phyloP scores from a whole-genome alignment of 805 yeast genomes.

The Kuraishia ogatae region DNA sequence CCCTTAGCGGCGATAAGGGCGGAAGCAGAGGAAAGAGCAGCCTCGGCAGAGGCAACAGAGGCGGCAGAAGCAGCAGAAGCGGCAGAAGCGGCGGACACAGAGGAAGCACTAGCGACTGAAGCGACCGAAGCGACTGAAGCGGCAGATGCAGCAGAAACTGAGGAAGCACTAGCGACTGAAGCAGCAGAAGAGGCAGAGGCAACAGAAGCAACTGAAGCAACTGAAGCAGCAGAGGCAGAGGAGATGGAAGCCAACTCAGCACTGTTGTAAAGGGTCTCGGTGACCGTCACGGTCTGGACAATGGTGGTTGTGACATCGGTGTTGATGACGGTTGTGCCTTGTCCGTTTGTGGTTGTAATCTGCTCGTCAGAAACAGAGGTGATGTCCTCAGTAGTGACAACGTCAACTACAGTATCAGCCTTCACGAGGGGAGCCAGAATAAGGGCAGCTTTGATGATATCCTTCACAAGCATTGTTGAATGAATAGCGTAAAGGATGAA shows the following conservation, averaged over 20 bases:
- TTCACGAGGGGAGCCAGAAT: constrained; percentile 14
- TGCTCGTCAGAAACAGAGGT: neutral
- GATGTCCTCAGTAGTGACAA: neutral
- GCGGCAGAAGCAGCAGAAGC: constrained; percentile 14
- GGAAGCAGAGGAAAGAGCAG: constrained; percentile 12
- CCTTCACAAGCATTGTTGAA: neutral
- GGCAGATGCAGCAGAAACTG: constrained; percentile 10
- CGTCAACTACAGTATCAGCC: constrained; percentile 13
- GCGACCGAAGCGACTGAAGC: constrained; percentile 14
- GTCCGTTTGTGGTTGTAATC: neutral
- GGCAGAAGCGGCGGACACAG: constrained; percentile 9
- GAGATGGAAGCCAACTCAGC: constrained; percentile 16
- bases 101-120: constrained; percentile 15
- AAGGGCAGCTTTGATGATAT: constrained; percentile 3
- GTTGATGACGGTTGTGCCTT: neutral
- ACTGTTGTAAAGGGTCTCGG: constrained; percentile 35
- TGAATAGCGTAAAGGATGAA: neutral
- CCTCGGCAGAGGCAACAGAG: constrained; percentile 9
- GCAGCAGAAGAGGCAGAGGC: constrained; percentile 14
- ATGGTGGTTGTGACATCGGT: constrained; percentile 28
- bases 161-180: constrained; percentile 15
- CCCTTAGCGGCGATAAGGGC: constrained; percentile 27
- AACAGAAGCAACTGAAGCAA: constrained; percentile 10
- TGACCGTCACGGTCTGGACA: constrained; percentile 33
- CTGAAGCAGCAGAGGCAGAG: constrained; percentile 13